These are phyloP conservation scores for Kuraishia molischiana DNA, from an alignment of 805 yeast species.

Conservation along the genomic window DNA sequence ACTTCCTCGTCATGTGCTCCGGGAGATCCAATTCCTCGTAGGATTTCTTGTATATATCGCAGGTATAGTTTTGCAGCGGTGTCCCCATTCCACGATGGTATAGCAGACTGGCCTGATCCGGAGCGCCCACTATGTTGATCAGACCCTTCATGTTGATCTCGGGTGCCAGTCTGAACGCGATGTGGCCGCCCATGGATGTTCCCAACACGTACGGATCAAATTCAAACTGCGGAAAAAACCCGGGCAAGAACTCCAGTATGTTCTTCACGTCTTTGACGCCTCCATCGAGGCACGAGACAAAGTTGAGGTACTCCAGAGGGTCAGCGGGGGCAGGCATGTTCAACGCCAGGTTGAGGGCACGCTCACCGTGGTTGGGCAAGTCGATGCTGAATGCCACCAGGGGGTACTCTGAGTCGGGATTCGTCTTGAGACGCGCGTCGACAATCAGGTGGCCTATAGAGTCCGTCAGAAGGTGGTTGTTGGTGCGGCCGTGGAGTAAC, in stretches of 20 bases:
- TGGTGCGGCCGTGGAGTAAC: constrained; percentile 36
- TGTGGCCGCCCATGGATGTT: constrained; percentile 48
- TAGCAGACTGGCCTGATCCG: constrained; percentile 34
- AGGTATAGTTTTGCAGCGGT: background rate
- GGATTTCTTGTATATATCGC: constrained; percentile 4
- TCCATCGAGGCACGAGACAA: constrained; percentile 39
- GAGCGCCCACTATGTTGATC: constrained; percentile 42
- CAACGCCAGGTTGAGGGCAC: constrained; percentile 23
- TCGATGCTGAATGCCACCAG: constrained; percentile 43
- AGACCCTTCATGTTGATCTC: constrained; percentile 25
- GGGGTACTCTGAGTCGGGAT: constrained; percentile 10
- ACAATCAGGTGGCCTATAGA: constrained; percentile 28
- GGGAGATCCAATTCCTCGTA: constrained; percentile 6
- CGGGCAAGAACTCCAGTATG: constrained; percentile 34
- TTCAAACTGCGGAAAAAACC: constrained; percentile 16
- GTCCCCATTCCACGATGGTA: constrained; percentile 23
- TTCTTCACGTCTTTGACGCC: constrained; percentile 32
- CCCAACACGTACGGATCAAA: constrained; percentile 35
- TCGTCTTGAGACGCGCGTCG: constrained; percentile 13
- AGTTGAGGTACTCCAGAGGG: constrained; percentile 37
- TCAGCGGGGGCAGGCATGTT: constrained; percentile 43
- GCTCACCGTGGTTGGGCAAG: constrained; percentile 44
- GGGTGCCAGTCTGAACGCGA: constrained; percentile 34
- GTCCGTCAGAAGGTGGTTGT: constrained; percentile 26
- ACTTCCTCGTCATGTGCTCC: background rate